Conservation (phyloP, 1,139 yeast species). For the Lodderomyces beijingensis region DNA sequence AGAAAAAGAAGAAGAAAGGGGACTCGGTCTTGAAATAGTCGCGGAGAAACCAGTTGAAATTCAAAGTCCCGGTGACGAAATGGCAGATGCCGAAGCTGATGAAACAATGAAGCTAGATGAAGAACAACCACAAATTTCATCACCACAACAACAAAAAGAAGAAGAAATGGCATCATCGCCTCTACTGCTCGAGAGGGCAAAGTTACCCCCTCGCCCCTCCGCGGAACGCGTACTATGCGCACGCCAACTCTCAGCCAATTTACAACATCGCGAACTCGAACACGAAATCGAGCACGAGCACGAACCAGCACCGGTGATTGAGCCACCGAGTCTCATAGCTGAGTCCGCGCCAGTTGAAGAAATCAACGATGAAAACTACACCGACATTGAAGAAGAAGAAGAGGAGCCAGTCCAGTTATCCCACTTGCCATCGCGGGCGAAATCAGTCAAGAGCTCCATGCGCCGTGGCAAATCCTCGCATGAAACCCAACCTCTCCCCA, state of each 20-base stretch:
- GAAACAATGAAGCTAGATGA: no score
- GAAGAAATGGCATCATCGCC: no score
- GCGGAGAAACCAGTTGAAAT: slow-evolving; percentile 1
- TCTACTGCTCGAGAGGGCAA: slow-evolving; percentile 4
- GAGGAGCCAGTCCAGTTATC: no score
- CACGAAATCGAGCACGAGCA: slow-evolving; percentile 1
- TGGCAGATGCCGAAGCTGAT: no score
- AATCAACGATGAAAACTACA: slow-evolving; percentile 28
- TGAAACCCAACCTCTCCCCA: no score
- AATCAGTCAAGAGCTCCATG: slow-evolving; percentile 35
- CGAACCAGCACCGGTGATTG: background rate
- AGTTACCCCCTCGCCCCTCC: slow-evolving; percentile 38
- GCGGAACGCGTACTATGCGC: slow-evolving; percentile 28
- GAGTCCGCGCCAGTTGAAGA: background rate
- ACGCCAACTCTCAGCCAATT: slow-evolving; percentile 23
- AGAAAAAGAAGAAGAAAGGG: slow-evolving; percentile 3
- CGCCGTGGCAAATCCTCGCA: slow-evolving; percentile 9
- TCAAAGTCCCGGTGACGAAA: no score
- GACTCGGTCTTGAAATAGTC: no score
- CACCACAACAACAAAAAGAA: no score
- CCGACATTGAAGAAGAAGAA: slow-evolving; percentile 33
- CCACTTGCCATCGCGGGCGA: slow-evolving; percentile 29
- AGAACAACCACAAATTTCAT: no score
- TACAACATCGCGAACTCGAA: slow-evolving; percentile 8
- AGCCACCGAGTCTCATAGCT: background rate